Evolutionary conservation across 768 basidiomycete species (phyloP), one percentile per base, ranked within the genome.

Genomic region (Cystofilobasidium bisporidii): DNA sequence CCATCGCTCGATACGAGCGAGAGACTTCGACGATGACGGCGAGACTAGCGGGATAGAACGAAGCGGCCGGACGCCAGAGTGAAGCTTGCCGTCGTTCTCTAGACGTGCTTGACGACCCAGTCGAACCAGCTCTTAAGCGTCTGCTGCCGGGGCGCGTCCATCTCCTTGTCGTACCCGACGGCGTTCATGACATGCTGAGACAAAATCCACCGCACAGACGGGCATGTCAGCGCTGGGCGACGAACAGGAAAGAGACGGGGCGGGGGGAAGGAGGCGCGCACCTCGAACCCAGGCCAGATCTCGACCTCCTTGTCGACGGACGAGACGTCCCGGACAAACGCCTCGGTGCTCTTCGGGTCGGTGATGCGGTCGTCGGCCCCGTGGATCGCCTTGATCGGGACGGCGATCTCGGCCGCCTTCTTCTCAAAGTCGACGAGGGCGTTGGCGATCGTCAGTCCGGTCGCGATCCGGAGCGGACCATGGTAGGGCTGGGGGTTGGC

Each of bases 211-310:
- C 24, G 11, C 33, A 38, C 12, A 9, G 14, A 6, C 24, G 56
- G 10, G 12, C 17, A n/a, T 10, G 56, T 58, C 41, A 45, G 28
- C 47, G 41, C 45, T 20, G 26, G 38, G 53, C 2, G 30, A 40
- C 17, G 38, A 57, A 8, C 30, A 36, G 32, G 6, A 36, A 11
- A 22, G 10, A 18, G 50, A 30, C 9, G 15, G 28, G 26, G 11
- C 17, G 26, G 15, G 0, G 17, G 6, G 32, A 32, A 32, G 2
- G 14, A 47, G 32, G 26, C 17, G 1, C 64, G 43, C 56, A 65
- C 64, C 57, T 67, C 65, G 47, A 61, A 67, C 2, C 65, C 65
- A 22, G 57, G 56, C 65, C 65, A 67, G n/a, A 67, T 61, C 58
- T 67, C 65, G 8, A 61, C 47, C 40, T 36, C 40, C 53, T 57